Evolutionary conservation across 2,329 filamentous ascomycete species (phyloP).

Genomic region (Cladosporium sp.): DNA sequence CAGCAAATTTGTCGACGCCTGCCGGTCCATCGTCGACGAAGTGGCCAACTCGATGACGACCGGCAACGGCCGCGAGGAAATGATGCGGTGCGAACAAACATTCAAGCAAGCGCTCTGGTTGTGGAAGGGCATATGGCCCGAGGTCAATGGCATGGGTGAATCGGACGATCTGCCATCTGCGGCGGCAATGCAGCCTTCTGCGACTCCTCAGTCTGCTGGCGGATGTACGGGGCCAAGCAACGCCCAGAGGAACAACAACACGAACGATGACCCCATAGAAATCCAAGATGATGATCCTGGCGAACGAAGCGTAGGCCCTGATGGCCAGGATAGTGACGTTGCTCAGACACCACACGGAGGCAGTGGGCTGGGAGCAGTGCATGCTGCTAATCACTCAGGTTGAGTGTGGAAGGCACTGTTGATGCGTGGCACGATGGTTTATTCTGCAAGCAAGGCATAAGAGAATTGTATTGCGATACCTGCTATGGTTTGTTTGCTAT

Average conservation of each 20-base stretch:
- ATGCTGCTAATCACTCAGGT: constrained; percentile 24
- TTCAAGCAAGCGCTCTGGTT: constrained; percentile 52
- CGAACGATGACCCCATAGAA: constrained; percentile 22
- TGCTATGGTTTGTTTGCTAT: background rate
- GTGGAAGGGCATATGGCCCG: constrained; percentile 51
- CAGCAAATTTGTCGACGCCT: constrained; percentile 52
- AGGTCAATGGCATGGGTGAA: constrained; percentile 52
- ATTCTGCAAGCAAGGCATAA: background rate
- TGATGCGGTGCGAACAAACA: constrained; percentile 48
- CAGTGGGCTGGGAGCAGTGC: constrained; percentile 27
- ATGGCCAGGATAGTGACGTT: constrained; percentile 22
- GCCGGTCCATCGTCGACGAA: constrained; percentile 50
- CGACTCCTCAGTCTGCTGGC: constrained; percentile 2
- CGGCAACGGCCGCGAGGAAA: constrained; percentile 50
- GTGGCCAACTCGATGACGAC: constrained; percentile 49
- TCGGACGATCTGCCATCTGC: constrained; percentile 38
- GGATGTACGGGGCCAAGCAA: background rate
- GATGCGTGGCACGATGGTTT: background rate
- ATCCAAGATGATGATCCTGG: constrained; percentile 24
- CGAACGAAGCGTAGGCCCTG: constrained; percentile 14
- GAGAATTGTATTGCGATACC: background rate
- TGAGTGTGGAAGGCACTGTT: background rate
- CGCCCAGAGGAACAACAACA: constrained; percentile 13
- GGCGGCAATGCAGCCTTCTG: background rate
- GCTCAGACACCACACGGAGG: constrained; percentile 28